These are phyloP conservation scores for Hymenoscyphus scutula DNA, from an alignment of 2,329 filamentous ascomycete genomes.

Conservation along the genomic window DNA sequence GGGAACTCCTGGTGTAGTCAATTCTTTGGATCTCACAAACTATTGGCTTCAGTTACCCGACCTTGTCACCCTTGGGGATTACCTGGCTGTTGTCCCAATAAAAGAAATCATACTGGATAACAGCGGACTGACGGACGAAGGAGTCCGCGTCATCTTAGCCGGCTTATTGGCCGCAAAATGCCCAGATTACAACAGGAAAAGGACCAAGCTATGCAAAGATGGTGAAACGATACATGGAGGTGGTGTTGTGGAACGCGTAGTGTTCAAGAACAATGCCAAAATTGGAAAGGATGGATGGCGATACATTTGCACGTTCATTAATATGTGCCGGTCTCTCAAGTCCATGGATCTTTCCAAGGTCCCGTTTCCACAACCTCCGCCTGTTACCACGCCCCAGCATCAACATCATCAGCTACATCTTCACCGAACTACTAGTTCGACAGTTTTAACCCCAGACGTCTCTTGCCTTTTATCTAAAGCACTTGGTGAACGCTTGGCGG, in stretches of 20 bases:
- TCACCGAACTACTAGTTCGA: slow-evolving; percentile 26
- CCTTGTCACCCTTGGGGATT: slow-evolving; percentile 85
- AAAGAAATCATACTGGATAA: slow-evolving; percentile 84
- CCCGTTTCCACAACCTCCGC: slow-evolving; percentile 59
- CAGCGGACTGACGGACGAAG: slow-evolving; percentile 82
- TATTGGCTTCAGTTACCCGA: slow-evolving; percentile 83
- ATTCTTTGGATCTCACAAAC: slow-evolving; percentile 78
- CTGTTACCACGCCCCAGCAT: slow-evolving; percentile 17
- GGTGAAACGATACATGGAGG: slow-evolving; percentile 39
- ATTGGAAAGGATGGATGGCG: slow-evolving; percentile 87
- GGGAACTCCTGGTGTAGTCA: slow-evolving; percentile 70
- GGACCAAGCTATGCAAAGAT: slow-evolving; percentile 23
- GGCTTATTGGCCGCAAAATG: slow-evolving; percentile 79
- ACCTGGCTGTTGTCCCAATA: slow-evolving; percentile 88
- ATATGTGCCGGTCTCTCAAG: slow-evolving; percentile 84
- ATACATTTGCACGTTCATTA: slow-evolving; percentile 83
- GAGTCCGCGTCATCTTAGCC: slow-evolving; percentile 79
- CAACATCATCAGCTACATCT: slow-evolving; percentile 21
- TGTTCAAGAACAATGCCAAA: slow-evolving; percentile 84
- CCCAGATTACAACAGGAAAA: slow-evolving; percentile 46
- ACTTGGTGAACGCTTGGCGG: slow-evolving; percentile 72
- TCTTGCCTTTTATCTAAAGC: slow-evolving; percentile 70
- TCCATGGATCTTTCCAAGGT: slow-evolving; percentile 84
- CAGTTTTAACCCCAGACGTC: slow-evolving; percentile 38
- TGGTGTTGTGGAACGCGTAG: slow-evolving; percentile 81